A percentile compares a stretch with the other conserved stretches of the same genome.
Evolutionary conservation across 1,139 yeast species (phyloP).

Genomic region (Candida labiduridarum): DNA sequence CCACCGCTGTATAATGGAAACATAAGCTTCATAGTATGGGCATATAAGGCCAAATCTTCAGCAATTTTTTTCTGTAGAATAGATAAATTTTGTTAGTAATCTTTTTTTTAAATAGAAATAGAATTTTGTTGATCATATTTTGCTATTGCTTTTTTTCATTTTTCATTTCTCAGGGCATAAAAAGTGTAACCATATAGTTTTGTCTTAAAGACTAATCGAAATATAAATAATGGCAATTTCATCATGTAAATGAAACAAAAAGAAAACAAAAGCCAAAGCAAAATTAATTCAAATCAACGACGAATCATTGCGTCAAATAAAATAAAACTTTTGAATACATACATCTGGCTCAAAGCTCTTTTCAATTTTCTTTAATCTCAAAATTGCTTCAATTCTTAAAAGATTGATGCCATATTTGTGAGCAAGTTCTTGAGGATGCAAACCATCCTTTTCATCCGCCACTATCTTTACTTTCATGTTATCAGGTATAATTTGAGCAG

Average conservation of each 20-base stretch:
- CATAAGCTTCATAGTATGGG: constrained; percentile 70
- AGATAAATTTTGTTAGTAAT: constrained; percentile 13
- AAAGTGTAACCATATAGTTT: constrained; percentile 53
- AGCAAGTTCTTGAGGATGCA: constrained; percentile 74
- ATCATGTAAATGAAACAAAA: constrained; percentile 18
- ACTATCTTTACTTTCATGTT: constrained; percentile 62
- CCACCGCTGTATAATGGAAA: constrained; percentile 69
- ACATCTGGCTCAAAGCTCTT: constrained; percentile 60
- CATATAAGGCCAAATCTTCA: constrained; percentile 56
- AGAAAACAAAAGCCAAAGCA: background rate
- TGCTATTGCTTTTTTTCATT: background rate
- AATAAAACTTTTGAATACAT: constrained; percentile 36
- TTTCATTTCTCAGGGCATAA: constrained; percentile 14
- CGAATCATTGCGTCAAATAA: too few species aligned
- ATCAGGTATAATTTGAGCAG: constrained; percentile 62
- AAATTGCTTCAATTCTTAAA: constrained; percentile 84
- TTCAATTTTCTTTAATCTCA: constrained; percentile 68
- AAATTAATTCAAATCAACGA: too few species aligned
- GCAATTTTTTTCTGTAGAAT: constrained; percentile 41
- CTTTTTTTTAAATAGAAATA: background rate
- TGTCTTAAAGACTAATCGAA: constrained; percentile 88
- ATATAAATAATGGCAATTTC: constrained; percentile 21
- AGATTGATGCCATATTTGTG: constrained; percentile 78
- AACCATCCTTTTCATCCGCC: constrained; percentile 54
- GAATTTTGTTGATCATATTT: background rate